phyloP scores from a whole-genome alignment of 495 filamentous ascomycete genomes.

The Neurospora sp. region DNA sequence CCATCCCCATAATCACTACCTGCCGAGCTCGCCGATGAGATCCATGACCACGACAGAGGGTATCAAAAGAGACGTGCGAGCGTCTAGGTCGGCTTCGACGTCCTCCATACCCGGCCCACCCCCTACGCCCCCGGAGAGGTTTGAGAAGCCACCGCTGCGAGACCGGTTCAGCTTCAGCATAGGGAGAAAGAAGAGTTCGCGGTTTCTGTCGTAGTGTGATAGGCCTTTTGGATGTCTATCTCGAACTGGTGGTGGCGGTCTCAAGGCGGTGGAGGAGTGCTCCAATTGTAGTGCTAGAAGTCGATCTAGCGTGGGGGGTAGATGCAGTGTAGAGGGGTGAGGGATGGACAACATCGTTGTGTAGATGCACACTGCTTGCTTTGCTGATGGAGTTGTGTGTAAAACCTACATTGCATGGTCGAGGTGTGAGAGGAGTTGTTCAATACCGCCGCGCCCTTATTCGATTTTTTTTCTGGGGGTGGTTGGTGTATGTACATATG shows the following conservation, averaged over 20 bases:
- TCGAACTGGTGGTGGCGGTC: background rate
- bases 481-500: background rate
- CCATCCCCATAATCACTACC: background rate
- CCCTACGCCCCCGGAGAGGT: background rate
- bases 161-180: conserved; percentile 49
- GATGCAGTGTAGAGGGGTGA: background rate
- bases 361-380: background rate
- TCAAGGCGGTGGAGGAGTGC: background rate
- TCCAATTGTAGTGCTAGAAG: background rate
- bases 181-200: conserved; percentile 49
- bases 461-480: background rate
- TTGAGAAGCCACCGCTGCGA: conserved; percentile 21
- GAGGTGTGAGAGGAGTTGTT: background rate
- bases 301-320: background rate
- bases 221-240: background rate
- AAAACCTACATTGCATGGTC: background rate
- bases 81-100: background rate
- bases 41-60: conserved; percentile 4
- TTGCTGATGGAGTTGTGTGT: background rate
- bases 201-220: conserved; percentile 24
- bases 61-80: background rate
- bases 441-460: background rate
- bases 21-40: conserved; percentile 5
- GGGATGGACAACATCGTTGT: background rate
- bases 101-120: background rate